phyloP scores from a whole-genome alignment of 495 filamentous ascomycete genomes.

The Penicillium riverlandense region DNA sequence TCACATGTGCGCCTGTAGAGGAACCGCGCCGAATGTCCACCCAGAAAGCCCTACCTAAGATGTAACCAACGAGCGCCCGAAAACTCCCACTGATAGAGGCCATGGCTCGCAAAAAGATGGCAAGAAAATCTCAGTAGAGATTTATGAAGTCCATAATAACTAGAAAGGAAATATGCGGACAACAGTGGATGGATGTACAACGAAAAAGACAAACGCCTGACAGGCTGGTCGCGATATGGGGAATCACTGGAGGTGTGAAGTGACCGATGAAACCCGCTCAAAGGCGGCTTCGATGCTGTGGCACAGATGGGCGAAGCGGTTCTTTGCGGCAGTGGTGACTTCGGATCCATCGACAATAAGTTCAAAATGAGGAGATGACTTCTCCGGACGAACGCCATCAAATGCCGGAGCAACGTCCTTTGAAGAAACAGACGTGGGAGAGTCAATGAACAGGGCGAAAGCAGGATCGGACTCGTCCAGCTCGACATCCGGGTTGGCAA shows the following conservation, averaged over 20 bases:
- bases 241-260: slow-evolving; percentile 40
- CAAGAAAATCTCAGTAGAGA: slow-evolving; percentile 2
- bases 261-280: slow-evolving; percentile 38
- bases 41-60: slow-evolving; percentile 15
- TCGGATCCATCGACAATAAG: slow-evolving; percentile 48
- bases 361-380: slow-evolving; percentile 49
- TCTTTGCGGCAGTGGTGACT: slow-evolving; percentile 20
- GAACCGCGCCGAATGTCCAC: slow-evolving; percentile 18
- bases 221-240: slow-evolving; percentile 21
- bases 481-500: slow-evolving; percentile 39
- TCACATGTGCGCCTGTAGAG: slow-evolving; percentile 10
- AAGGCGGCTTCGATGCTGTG: slow-evolving; percentile 44
- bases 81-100: slow-evolving; percentile 12
- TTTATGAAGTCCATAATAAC: slow-evolving; percentile 22
- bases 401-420: slow-evolving; percentile 31
- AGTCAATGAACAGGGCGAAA: slow-evolving; percentile 51
- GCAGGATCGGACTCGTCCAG: slow-evolving; percentile 55
- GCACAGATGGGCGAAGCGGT: slow-evolving; percentile 38
- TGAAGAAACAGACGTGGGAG: slow-evolving; percentile 21
- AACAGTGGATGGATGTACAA: slow-evolving; percentile 16
- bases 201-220: slow-evolving; percentile 10
- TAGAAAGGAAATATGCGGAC: slow-evolving; percentile 15
- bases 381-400: slow-evolving; percentile 48
- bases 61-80: slow-evolving; percentile 15
- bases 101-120: slow-evolving; percentile 9